These are phyloP conservation scores for Pyrus hybrid DNA, from an alignment of 331 rosid genomes.

Conservation along the genomic window DNA sequence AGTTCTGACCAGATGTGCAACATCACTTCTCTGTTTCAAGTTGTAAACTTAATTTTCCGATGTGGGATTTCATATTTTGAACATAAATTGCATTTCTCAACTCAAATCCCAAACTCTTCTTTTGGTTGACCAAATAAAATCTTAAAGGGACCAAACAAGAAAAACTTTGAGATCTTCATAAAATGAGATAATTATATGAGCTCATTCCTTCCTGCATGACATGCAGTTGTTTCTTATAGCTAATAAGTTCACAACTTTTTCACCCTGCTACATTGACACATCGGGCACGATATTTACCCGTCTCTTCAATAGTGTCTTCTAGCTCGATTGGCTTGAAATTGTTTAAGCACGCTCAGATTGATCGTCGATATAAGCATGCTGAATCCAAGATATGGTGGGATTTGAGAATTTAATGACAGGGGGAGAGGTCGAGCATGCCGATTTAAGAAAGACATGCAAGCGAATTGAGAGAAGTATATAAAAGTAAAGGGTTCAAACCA, in stretches of 20 bases:
- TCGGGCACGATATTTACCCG: not conserved
- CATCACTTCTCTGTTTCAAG: not conserved
- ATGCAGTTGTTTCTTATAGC: not conserved
- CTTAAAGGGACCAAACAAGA: not conserved
- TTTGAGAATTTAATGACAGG: not conserved
- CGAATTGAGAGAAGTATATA: not conserved
- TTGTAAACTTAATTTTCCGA: too few relatives aligned
- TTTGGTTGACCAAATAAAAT: too few relatives aligned
- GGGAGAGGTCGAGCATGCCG: not conserved
- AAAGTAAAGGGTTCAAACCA: not conserved
- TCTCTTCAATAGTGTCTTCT: not conserved
- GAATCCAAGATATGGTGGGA: not conserved
- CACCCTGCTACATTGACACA: not conserved
- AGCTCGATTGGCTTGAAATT: not conserved
- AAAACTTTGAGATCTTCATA: too few relatives aligned
- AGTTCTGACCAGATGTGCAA: not conserved
- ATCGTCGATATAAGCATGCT: not conserved
- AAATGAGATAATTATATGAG: not conserved
- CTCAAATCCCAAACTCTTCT: too few relatives aligned
- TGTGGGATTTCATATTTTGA: too few relatives aligned
- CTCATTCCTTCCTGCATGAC: not conserved
- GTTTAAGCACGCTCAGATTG: not conserved
- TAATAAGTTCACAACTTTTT: not conserved
- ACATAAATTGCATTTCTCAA: too few relatives aligned
- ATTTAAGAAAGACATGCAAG: not conserved